These are phyloP conservation scores for Chrysoporthe cubensis DNA, from an alignment of 2,329 filamentous ascomycete genomes.

Conservation along the genomic window DNA sequence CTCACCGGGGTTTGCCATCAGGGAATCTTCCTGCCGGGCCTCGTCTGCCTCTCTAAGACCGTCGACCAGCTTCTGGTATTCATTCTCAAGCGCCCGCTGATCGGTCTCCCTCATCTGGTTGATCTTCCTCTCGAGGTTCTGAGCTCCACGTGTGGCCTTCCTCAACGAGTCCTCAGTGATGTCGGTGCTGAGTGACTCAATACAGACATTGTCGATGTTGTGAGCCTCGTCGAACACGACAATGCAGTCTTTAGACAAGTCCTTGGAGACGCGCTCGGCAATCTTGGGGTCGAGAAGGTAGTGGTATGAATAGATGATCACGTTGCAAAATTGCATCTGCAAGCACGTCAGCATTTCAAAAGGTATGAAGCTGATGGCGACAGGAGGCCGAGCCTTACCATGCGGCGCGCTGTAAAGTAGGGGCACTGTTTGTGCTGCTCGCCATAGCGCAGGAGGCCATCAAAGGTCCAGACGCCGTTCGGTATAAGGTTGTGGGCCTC, in stretches of 20 bases:
- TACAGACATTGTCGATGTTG: constrained; percentile 99
- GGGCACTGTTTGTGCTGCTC: constrained; percentile 97
- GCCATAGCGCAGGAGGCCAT: constrained; percentile 85
- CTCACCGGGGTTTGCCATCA: constrained; percentile 86
- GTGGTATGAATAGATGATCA: constrained; percentile 99
- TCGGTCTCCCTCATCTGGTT: constrained; percentile 95
- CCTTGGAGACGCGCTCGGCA: constrained; percentile 90
- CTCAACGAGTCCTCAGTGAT: constrained; percentile 93
- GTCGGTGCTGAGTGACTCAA: constrained; percentile 95
- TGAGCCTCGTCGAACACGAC: constrained; percentile 98
- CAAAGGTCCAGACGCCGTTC: constrained; percentile 93
- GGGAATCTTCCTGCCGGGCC: constrained; percentile 88
- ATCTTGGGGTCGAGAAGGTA: constrained; percentile 98
- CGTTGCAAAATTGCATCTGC: constrained; percentile 97
- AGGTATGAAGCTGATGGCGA: not conserved
- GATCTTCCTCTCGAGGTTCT: constrained; percentile 89
- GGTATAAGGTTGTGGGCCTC: constrained; percentile 95
- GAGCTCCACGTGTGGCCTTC: constrained; percentile 87
- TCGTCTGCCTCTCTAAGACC: constrained; percentile 87
- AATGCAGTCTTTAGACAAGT: constrained; percentile 97
- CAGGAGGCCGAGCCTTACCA: constrained; percentile 62
- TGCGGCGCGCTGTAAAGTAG: constrained; percentile 92
- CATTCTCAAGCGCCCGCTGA: constrained; percentile 89
- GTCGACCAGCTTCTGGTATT: constrained; percentile 94
- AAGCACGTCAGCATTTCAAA: constrained; percentile 24